These are phyloP conservation scores for Metschnikowia gelsemii DNA, from an alignment of 805 yeast species.

Conservation along the genomic window DNA sequence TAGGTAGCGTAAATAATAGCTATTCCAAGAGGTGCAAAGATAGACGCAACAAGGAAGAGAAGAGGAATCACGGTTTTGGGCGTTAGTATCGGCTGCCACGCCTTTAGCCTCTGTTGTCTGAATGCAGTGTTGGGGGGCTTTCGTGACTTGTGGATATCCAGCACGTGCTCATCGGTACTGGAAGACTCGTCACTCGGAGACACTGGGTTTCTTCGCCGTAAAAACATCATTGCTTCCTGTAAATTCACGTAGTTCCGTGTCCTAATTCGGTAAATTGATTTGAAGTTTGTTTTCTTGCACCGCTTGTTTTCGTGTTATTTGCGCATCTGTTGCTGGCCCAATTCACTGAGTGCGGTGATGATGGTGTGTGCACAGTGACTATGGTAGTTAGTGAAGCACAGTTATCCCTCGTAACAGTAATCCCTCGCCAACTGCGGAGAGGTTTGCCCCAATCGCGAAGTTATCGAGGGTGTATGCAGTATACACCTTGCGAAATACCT, in stretches of 20 bases:
- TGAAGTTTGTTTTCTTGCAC: too few species aligned
- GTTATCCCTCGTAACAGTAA: too few species aligned
- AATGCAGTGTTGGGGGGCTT: constrained; percentile 68
- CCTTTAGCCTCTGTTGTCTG: constrained; percentile 68
- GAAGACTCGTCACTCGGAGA: constrained; percentile 23
- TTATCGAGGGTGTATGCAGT: too few species aligned
- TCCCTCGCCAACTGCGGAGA: too few species aligned
- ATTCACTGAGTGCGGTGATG: too few species aligned
- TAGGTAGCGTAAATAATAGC: constrained; percentile 77
- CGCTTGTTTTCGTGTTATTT: background rate
- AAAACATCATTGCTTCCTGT: constrained; percentile 25
- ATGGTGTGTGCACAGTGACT: too few species aligned
- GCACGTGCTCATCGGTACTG: constrained; percentile 15
- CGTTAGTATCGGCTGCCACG: constrained; percentile 85
- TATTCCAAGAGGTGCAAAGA: constrained; percentile 90
- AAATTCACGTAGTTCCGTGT: background rate
- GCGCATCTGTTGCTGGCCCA: background rate
- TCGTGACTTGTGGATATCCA: constrained; percentile 30
- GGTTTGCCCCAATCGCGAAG: too few species aligned
- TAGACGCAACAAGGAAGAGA: constrained; percentile 65
- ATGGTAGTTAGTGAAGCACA: too few species aligned
- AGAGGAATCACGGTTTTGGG: constrained; percentile 90
- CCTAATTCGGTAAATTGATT: background rate
- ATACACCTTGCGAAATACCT: too few species aligned
- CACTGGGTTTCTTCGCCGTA: constrained; percentile 33